A percentile compares a stretch with the other conserved stretches of the same genome.
These are phyloP conservation scores for Alternaria consortialis DNA, from an alignment of 2,329 filamentous ascomycete species.

Conservation along the genomic window DNA sequence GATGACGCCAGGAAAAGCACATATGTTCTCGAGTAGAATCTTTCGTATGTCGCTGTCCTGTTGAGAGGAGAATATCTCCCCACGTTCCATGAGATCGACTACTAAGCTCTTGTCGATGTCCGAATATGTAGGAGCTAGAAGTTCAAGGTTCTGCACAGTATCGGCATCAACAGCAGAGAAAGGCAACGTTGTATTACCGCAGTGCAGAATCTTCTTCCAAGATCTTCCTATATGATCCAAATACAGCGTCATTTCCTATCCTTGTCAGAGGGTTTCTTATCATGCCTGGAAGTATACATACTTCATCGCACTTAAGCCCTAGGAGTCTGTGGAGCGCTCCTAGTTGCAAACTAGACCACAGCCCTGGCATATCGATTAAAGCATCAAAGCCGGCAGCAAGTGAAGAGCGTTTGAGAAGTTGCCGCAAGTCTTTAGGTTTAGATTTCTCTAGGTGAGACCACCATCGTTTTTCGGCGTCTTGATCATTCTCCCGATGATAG, in stretches of 20 bases:
- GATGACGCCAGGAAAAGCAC: conserved; percentile 11
- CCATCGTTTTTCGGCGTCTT: conserved; percentile 21
- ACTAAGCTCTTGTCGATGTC: conserved; percentile 13
- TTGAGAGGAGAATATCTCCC: conserved; percentile 18
- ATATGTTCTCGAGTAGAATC: conserved; percentile 18
- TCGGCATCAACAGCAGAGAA: conserved; percentile 12
- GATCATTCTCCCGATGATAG: conserved; percentile 21
- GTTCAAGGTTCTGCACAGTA: conserved; percentile 19
- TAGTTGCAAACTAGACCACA: conserved; percentile 32
- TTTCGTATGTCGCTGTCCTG: conserved; percentile 1
- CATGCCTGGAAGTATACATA: conserved; percentile 9
- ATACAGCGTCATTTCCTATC: conserved; percentile 27
- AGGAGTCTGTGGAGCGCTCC: conserved; percentile 30
- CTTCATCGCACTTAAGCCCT: conserved; percentile 29
- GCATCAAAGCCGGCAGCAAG: conserved; percentile 25
- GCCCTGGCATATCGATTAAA: conserved; percentile 28
- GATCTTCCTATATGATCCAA: conserved; percentile 17
- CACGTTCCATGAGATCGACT: conserved; percentile 9
- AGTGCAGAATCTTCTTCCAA: conserved; percentile 20
- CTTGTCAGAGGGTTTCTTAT: conserved; percentile 5
- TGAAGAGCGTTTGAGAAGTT: conserved; percentile 22
- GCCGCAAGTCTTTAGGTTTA: conserved; percentile 26
- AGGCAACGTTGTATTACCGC: conserved; percentile 8
- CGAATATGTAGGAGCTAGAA: conserved; percentile 17
- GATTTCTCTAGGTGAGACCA: conserved; percentile 29